These are phyloP conservation scores for Chimonanthus salicifolius DNA, from an alignment of 164 flowering plant genomes.

Conservation along the genomic window DNA sequence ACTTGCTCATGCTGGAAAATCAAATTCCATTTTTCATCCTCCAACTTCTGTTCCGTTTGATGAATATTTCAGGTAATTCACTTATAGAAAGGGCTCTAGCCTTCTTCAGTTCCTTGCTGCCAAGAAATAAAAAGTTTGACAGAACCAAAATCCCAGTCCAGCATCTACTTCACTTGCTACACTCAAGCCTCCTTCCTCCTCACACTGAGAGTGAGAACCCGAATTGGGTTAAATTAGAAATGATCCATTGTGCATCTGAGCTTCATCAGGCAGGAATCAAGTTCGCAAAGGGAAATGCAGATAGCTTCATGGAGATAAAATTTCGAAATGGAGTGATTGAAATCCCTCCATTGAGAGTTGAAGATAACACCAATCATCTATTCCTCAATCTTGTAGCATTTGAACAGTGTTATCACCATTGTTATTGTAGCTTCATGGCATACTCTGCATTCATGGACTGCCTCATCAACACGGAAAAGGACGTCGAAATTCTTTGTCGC, in stretches of 20 bases:
- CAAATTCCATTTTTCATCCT: slow-evolving; percentile 1
- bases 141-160: not conserved
- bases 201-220: not conserved
- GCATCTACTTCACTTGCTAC: slow-evolving; percentile 5
- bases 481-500: no score
- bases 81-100: not conserved
- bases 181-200: not conserved
- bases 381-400: no score
- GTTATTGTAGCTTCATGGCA: no score
- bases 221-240: not conserved
- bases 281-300: not conserved
- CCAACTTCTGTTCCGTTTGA: not conserved
- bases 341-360: no score
- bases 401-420: no score
- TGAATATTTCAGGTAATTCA: not conserved
- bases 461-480: no score
- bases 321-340: no score
- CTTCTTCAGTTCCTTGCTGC: not conserved
- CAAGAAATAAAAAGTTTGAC: not conserved
- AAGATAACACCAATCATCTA: no score
- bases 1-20: not conserved
- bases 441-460: no score
- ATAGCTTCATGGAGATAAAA: slow-evolving; percentile 2
- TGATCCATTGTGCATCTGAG: not conserved
- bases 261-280: slow-evolving; percentile 7